Conservation (phyloP, 2,329 filamentous ascomycete species). For the Epichloe sylvatica region DNA sequence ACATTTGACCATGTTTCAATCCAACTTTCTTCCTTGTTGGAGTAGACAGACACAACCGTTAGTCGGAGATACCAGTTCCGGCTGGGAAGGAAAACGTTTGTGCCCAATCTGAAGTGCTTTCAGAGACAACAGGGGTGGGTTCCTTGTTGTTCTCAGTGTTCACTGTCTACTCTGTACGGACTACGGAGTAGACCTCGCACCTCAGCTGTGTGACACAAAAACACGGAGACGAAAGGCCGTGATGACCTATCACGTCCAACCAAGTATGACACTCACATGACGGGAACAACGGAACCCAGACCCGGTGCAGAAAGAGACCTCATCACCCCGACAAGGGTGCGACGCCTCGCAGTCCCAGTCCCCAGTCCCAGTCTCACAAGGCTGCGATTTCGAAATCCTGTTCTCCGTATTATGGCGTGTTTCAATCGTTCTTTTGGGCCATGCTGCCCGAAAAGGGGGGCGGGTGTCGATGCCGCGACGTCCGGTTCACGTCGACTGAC, state of each 20-base stretch:
- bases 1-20: too few species aligned
- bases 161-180: too few species aligned
- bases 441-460: not conserved
- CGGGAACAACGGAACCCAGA: not conserved
- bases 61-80: too few species aligned
- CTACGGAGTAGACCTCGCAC: too few species aligned
- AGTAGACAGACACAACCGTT: too few species aligned
- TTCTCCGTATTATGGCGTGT: not conserved
- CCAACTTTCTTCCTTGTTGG: too few species aligned
- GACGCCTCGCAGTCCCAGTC: not conserved
- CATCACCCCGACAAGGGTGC: not conserved
- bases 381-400: not conserved
- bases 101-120: too few species aligned
- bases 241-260: not conserved
- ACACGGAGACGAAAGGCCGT: too few species aligned
- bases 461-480: too few species aligned
- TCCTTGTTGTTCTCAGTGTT: too few species aligned
- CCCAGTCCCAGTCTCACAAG: not conserved
- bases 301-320: not conserved
- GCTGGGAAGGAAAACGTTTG: too few species aligned
- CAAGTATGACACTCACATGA: not conserved
- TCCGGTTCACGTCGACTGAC: not conserved
- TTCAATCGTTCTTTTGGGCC: not conserved
- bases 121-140: too few species aligned
- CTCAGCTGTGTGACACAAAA: not conserved